Evolutionary conservation across 345 rosid species (phyloP), one percentile per base, ranked within the genome.

Genomic region (Mallotus nudiflorus): DNA sequence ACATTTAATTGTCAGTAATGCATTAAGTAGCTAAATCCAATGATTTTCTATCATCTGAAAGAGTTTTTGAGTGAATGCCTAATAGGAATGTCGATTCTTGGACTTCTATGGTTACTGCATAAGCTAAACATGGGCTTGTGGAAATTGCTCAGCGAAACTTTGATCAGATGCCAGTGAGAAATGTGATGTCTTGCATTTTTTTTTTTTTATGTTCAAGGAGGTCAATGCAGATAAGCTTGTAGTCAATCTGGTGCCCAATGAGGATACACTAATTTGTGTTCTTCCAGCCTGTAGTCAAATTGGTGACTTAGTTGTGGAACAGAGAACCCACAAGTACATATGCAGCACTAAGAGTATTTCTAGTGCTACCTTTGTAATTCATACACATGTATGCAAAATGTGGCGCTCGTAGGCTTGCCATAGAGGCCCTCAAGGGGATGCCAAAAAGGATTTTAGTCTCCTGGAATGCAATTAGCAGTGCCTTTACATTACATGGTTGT

Each of bases 311-410:
- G 64, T 20, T n/a, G 40, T 16, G 57, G 71, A 56, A 40, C 53
- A 53, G 61, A 62, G 51, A 29, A 61, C 40, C 48, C 77, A 51
- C 25, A 37, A 56, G 39, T 77, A 62, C 56, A 49, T 81, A 50
- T 24, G 24, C 46, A 56, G 37, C 11, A 57, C 49, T 18, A 22
- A 31, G 56, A 14, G 48, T 24, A 61, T 76, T 14, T 16, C 31
- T 49, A 60, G 67, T 61, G 51, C 51, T 52, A n/a, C 52, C 37
- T 58, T 29, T 20, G 61, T n/a, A 74, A 74, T 25, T 74, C 62
- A 77, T 86, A 4, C 89, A 83, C 63, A 85, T 86, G 89, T 85
- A 82, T 27, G 85, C 85, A 40, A 82, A 79, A 78, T 83, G 86
- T 27, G 87, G 86, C 18, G 68, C 54, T 42, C 49, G 83, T 64